Base-by-base conservation (phyloP, 2,329 filamentous ascomycete species). In the Samsoniella hepiali region DNA sequence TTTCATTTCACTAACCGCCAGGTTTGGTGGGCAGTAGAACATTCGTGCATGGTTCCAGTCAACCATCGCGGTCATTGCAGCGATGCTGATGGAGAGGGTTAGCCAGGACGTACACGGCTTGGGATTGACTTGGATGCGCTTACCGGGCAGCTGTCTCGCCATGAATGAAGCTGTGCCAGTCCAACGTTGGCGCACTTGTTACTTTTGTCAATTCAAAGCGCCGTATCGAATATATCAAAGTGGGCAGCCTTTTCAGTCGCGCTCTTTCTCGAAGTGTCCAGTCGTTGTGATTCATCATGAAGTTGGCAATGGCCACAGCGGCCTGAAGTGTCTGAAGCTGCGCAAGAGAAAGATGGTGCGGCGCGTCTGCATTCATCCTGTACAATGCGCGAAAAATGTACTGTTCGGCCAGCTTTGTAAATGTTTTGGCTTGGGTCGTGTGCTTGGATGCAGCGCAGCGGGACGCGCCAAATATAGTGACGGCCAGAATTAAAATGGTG, bases 211-310 rank as follows among this genome's bases (percentile, higher is more conserved):
- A 10, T 17, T 22, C 22, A 9, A 57, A 57, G 3, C 22, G 13
- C 7, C 42, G 29, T 22, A 58, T 31, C 3, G 40, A 45, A 22
- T 27, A 15, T 11, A 58, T 27, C 1, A 58, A 11, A 2, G 13
- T n/a, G 2, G 54, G 54, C 27, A 57, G 54, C 10, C 55, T n/a
- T 15, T 36, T 47, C 17, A 58, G 5, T 1, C 55, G 40, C 5
- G 27, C 55, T 17, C 42, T 47, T 36, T 58, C 42, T 13, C 55
- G 40, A n/a, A 58, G 31, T 1, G 29, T 36, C 40, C 40, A 45
- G 13, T 58, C 31, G 29, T 58, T 58, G 42, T 58, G 55, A 17
- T 58, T 58, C 22, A 58, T 58, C 55, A 58, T 58, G 9, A 58
- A 27, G 42, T 58, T 58, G 15, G 55, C 36, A 2, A 58, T 47